Evolutionary conservation across 768 basidiomycete species (phyloP).

Genomic region (Russula compacta): DNA sequence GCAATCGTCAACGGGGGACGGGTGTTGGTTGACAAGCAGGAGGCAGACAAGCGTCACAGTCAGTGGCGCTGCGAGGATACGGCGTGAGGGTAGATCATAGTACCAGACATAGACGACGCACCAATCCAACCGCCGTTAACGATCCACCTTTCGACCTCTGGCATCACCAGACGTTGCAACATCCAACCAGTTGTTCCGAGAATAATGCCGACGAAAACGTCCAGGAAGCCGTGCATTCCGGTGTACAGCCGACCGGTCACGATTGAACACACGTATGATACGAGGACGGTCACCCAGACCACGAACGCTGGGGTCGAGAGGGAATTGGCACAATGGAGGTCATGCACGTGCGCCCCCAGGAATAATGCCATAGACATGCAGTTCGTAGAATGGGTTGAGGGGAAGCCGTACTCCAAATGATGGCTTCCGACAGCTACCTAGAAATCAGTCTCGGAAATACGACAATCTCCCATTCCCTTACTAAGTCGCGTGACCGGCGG

Average conservation of each 20-base stretch:
- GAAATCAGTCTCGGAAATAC: background rate
- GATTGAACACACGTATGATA: constrained; percentile 57
- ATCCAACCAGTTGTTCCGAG: constrained; percentile 65
- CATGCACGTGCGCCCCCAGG: constrained; percentile 50
- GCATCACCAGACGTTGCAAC: constrained; percentile 29
- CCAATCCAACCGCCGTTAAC: constrained; percentile 30
- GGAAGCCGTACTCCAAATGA: constrained; percentile 91
- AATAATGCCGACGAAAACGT: constrained; percentile 52
- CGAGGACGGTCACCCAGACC: constrained; percentile 34
- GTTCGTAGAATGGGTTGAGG: constrained; percentile 92
- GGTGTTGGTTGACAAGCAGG: constrained; percentile 77
- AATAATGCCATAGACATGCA: constrained; percentile 83
- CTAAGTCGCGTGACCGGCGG: constrained; percentile 89
- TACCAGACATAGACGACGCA: constrained; percentile 21
- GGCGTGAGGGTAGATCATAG: background rate
- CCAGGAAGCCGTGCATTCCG: constrained; percentile 82
- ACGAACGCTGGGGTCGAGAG: constrained; percentile 42
- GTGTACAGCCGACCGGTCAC: constrained; percentile 77
- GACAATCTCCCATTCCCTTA: constrained; percentile 31
- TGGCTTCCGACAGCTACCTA: constrained; percentile 60
- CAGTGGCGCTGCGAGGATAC: constrained; percentile 39
- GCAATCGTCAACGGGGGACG: constrained; percentile 92
- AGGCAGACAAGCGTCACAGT: constrained; percentile 55
- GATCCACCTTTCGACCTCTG: constrained; percentile 37
- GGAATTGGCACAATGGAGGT: constrained; percentile 32